Evolutionary conservation across 805 yeast genomes (phyloP), one percentile per base, ranked within the genome.

Genomic region (Spathaspora gorwiae): DNA sequence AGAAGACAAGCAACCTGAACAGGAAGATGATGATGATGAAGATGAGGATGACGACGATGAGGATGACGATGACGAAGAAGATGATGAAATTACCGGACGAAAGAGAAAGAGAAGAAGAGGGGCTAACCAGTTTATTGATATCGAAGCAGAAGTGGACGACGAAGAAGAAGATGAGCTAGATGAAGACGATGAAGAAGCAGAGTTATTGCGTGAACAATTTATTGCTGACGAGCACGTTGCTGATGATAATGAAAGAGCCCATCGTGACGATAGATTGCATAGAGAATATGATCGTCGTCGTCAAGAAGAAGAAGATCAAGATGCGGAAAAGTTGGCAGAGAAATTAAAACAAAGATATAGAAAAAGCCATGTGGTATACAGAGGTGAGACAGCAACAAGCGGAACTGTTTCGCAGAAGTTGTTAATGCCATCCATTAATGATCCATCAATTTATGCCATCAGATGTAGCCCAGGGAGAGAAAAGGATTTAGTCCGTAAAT

Each of bases 71-170:
- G 75, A 65, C 1, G 75, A 64, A 0, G 74, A 65, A 1, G 73
- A 67, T 2, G 87, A 77, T 1, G 84, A 76, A 11, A 75, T 68
- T 5, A 78, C 72, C 6, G 65, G 67, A n/a, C 73, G 72, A 5
- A 71, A 75, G 38, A 66, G 69, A 40, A 70, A 70, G 47, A 76
- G 71, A 50, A 70, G 75, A 59, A 68, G 79, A 57, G 60, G 70
- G 42, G 76, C 75, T 72, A 92, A 92, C 65, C 90, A 86, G 73
- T 94, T 90, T 65, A 76, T 94, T 68, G 99, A 94, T 87, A 95
- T 94, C 44, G 98, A 94, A 73, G 99, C 97, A 48, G 98, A 92
- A 65, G 99, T 94, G 47, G 96, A 92, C 64, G 98, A 92, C 49
- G 98, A 94, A 54, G 98, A 94, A 45, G 98, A 92, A 53, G 95